Evolutionary conservation across 139 green algal species (phyloP), one percentile per base, ranked within the genome.

Genomic region (Chlamydomonas sphaeroides): DNA sequence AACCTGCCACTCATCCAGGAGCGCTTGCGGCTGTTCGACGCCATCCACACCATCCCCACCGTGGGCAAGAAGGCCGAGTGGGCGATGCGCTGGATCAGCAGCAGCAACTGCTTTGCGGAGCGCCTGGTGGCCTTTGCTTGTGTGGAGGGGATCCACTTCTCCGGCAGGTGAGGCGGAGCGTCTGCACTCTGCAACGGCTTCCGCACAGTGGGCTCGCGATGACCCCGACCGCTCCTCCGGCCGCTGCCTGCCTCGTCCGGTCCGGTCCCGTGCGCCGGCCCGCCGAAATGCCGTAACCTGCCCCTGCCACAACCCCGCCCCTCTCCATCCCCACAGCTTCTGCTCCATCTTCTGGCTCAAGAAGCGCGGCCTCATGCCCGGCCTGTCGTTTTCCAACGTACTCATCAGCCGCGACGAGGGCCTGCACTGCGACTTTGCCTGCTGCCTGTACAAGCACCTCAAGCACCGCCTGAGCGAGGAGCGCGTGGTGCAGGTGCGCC

Each of bases 101-200:
- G 91, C 91, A 95, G 36, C 41, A 84, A 83, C 30, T 88, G 35
- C 5, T 99, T 98, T 86, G 93, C 94, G n/a, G 93, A 98, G 89
- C 92, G 97, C 5, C 87, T 99, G 61, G 92, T 99, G 36, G 97
- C 96, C 1, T 99, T 98, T 83, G 95, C 97, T 0, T 96, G 93
- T 45, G 94, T 99, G 36, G 97, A 99, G 92, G 97, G 97, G 85
- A 99, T 99, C 85, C 98, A 98, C 91, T 99, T 99, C 89, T 96
- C 88, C 56, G 96, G 96, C 84, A 90, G 87, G 87, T 92, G 68
- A 26, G 78, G 32, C 3, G 23, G n/a, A 17, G 62, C 23, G 62
- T n/a, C 11, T 33, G 25, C 57, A 7, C 20, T 65, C 20, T 23
- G 57, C 57, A 35, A 35, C 20, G 14, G 20, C 20, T 30, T 18